Evolutionary conservation across 2,329 filamentous ascomycete genomes (phyloP), one percentile per base, ranked within the genome.

Genomic region (Coniella lustricola): DNA sequence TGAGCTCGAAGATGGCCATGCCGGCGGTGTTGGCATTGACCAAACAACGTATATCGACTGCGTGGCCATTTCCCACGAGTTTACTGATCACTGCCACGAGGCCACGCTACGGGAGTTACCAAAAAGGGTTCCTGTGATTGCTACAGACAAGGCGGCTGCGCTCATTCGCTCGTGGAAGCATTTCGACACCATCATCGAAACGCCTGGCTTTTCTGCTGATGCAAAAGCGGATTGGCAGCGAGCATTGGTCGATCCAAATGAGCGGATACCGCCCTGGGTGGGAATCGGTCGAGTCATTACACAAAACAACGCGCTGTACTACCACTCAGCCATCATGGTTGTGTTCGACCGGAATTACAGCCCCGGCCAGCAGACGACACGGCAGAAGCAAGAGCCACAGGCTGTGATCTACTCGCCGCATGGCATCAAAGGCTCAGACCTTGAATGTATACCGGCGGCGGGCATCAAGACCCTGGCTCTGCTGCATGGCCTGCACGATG

Each of bases 51-150:
- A 70, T 38, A 73, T 85, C 25, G 81, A 85, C 59, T 74, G 66
- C 2, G 77, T 85, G 2, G 69, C 71, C 22, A 69, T 85, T 29
- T 78, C 72, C 14, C 81, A 85, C 58, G 81, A 85, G 59, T 85
- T 85, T 55, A 84, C 81, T 1, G 81, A 85, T 57, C 82, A 84
- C 59, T 84, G 80, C 61, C 81, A 85, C 57, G 69, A 75, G 51
- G 70, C 75, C 3, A 85, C 82, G 13, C 64, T 85, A 21, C 60
- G 74, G 37, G 73, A 82, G 55, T 62, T 85, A 3, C 66, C 76
- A 5, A 55, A 56, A 1, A 61, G 68, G 37, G 75, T 81, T 3
- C 79, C 81, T 0, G 68, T 85, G 1, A 75, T 84, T 50, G 81
- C 81, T 12, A 74, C 77, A 2, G 70, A 74, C 56, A 74, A 79